Evolutionary conservation across 352 stramenopile genomes (phyloP).

Genomic region (Phytopythium litorale): DNA sequence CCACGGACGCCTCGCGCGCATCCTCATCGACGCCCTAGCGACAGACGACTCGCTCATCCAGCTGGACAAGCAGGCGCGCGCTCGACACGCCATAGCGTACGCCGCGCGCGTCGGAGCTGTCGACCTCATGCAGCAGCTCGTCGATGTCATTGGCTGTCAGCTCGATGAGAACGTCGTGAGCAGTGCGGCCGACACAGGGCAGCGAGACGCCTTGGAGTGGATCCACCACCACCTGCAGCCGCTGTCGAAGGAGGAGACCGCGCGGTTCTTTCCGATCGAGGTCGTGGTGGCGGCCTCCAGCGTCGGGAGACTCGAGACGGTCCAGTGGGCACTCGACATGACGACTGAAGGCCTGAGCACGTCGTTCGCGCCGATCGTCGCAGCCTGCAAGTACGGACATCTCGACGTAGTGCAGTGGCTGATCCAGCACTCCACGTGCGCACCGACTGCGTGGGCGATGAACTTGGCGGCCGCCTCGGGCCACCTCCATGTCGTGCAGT

Average conservation of each 20-base stretch:
- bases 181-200: neutral
- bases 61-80: constrained; percentile 6
- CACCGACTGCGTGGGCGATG: constrained; percentile 14
- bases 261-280: constrained; percentile 8
- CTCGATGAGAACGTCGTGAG: constrained; percentile 2
- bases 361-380: constrained; percentile 8
- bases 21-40: neutral
- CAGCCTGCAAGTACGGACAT: constrained; percentile 12
- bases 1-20: neutral
- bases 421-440: neutral
- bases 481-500: constrained; percentile 12
- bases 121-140: neutral
- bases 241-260: neutral
- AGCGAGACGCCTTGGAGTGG: constrained; percentile 6
- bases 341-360: constrained; percentile 17
- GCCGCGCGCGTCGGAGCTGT: neutral
- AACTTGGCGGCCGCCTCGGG: constrained; percentile 11
- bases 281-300: constrained; percentile 12
- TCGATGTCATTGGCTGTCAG: neutral
- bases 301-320: constrained; percentile 11
- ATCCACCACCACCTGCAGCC: constrained; percentile 4
- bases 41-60: neutral
- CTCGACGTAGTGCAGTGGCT: constrained; percentile 21
- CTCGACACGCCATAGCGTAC: neutral
- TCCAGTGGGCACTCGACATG: constrained; percentile 19